Evolutionary conservation across 1,284 basidiomycete genomes (phyloP), one percentile per base, ranked within the genome.

Genomic region (Microbotryum scabiosae): DNA sequence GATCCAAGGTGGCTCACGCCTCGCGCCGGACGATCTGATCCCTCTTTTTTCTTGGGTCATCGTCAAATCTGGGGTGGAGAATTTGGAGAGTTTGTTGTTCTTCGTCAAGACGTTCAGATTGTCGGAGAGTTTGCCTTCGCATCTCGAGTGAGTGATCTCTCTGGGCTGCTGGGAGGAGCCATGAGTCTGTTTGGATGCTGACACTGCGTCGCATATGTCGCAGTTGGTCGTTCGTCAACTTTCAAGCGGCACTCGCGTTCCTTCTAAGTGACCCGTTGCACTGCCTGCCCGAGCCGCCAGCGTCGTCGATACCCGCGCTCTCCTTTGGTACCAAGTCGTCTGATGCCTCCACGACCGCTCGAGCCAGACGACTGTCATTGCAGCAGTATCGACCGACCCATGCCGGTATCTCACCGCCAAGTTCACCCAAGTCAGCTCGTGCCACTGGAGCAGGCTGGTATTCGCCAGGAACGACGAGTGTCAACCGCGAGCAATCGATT

Each of bases 221-320:
- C 56, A 57, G 56, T 43, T 57, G 56, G 56, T 57, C 56, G 26
- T 57, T 57, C 43, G 56, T 57, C 36, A 57, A 49, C 2, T 57
- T 57, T 25, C 56, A 57, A 36, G 56, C 56, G 5, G 32, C 56
- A 14, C 36, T 57, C 26, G 56, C 56, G 9, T 57, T 57, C 43
- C 43, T 57, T 20, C 50, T 49, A 36, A 57, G 56, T 43, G 56
- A 57, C 26, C 56, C 56, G 14, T 48, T 57, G 12, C 16, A 47
- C 44, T 44, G 44, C 14, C 44, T 54, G 44, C 18, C 36, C 30
- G 18, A 20, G 3, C 32, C 53, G 44, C 53, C 53, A 18, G 28
- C 46, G 44, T 26, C 41, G 7, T 21, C 43, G 20, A n/a, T 20
- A 32, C 20, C 21, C 4, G 5, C 53, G 7, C 8, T 30, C 44